These are phyloP conservation scores for Microbotryum violaceum DNA, from an alignment of 1,284 basidiomycete genomes.

Conservation along the genomic window DNA sequence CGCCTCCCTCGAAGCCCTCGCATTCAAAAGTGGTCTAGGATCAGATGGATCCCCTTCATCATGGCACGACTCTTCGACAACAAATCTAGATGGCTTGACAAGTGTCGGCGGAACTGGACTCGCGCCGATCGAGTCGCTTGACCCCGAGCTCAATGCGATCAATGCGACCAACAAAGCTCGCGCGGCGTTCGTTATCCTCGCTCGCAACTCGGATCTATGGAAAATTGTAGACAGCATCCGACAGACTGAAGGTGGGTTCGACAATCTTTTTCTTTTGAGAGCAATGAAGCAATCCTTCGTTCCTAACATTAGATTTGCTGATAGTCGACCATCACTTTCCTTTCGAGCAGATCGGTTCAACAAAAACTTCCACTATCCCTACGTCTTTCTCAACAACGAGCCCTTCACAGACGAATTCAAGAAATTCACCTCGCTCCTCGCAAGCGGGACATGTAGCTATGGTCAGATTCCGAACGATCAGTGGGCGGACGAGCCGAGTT, in stretches of 20 bases:
- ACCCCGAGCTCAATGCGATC: too few relatives aligned
- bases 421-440: conserved; percentile 38
- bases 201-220: conserved; percentile 69
- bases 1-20: too few relatives aligned
- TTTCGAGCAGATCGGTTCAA: conserved; percentile 11
- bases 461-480: conserved; percentile 72
- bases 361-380: conserved; percentile 38
- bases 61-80: too few relatives aligned
- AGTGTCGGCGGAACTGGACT: too few relatives aligned
- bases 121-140: too few relatives aligned
- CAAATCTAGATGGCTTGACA: too few relatives aligned
- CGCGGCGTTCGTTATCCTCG: conserved; percentile 77
- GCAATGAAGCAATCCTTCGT: conserved; percentile 10
- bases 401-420: conserved; percentile 62
- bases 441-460: conserved; percentile 47
- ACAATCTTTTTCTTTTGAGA: neutral
- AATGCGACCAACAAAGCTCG: too few relatives aligned
- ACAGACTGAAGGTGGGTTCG: conserved; percentile 19
- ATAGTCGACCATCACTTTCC: neutral
- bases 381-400: conserved; percentile 43
- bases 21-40: too few relatives aligned
- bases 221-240: conserved; percentile 50
- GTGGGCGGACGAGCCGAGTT: conserved; percentile 71
- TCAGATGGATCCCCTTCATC: too few relatives aligned
- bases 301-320: neutral